Conservation (phyloP, 208 protist species). For the Trypanosoma brucei region DNA sequence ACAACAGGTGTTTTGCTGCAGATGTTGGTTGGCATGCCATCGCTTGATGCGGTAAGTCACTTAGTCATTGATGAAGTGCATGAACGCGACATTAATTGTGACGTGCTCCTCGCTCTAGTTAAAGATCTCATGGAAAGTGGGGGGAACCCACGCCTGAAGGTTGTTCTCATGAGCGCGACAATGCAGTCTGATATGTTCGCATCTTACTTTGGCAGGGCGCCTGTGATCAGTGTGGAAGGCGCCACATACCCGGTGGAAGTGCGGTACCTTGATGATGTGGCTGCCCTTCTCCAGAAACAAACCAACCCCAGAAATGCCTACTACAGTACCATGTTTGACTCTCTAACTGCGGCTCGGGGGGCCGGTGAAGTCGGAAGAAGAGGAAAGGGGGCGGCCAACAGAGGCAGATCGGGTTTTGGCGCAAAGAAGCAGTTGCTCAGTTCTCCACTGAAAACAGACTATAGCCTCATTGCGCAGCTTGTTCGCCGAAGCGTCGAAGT, state of each 20-base stretch:
- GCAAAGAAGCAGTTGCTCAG: constrained; percentile 1
- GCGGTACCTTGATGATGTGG: constrained; percentile 71
- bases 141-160: constrained; percentile 81
- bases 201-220: constrained; percentile 89
- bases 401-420: constrained; percentile 3
- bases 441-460: constrained; percentile 60
- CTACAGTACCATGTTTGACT: constrained; percentile 53
- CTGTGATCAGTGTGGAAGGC: constrained; percentile 72
- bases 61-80: constrained; percentile 99
- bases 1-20: constrained; percentile 98
- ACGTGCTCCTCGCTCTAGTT: constrained; percentile 96
- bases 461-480: constrained; percentile 70
- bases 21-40: constrained; percentile 89
- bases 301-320: constrained; percentile 6
- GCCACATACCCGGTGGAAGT: constrained; percentile 66
- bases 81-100: constrained; percentile 98
- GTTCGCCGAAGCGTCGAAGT: constrained; percentile 39
- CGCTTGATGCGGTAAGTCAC: constrained; percentile 87
- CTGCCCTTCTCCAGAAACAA: constrained; percentile 12
- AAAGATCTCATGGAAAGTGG: constrained; percentile 65
- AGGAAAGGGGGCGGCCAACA: not conserved
- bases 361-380: not conserved
- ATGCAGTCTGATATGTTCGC: constrained; percentile 97
- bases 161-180: constrained; percentile 98
- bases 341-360: not conserved